Evolutionary conservation across 768 basidiomycete genomes (phyloP), one percentile per base, ranked within the genome.

Genomic region (Brasilioporus rufonigricans): DNA sequence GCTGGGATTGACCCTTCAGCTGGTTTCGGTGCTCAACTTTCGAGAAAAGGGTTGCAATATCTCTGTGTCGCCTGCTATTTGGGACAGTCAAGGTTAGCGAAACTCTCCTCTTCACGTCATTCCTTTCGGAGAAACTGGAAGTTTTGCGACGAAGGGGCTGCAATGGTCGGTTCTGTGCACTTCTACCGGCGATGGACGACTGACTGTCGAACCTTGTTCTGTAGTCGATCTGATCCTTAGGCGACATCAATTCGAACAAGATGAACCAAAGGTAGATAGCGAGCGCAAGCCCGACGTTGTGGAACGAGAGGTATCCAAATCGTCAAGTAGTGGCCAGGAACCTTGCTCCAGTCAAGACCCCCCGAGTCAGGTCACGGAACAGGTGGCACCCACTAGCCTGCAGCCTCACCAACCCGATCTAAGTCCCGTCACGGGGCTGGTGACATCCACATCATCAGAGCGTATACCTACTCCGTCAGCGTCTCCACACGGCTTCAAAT

Each of bases 1-100:
- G 3, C 11, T 2, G 5, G 4, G 4, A 13, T 3, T 12, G n/a
- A 19, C 21, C n/a, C 8, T 19, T 26, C 29, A 24, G 39, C n/a
- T 1, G 12, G 8, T 7, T 13, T n/a, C n/a, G n/a, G n/a, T n/a
- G n/a, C n/a, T n/a, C n/a, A n/a, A n/a, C n/a, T n/a, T n/a, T n/a
- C n/a, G 26, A 4, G n/a, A 49, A 19, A 29, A 52, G 44, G 21
- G 16, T 52, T 23, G 19, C 51, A n/a, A 38, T 26, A 11, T 52
- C 51, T 27, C 35, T 52, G 9, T 52, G 51, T n/a, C 51, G 51
- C 19, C 8, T 52, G 1, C 21, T 52, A 12, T 52, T 52, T 24
- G 51, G 36, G 21, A 52, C 21, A 1, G 44, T 19, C 44, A 52
- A 29, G 36, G 26, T 39, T 9, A 52, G 19, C 36, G 51, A 52